phyloP scores from a whole-genome alignment of 2,329 filamentous ascomycete species.

The Xylariaceae sp. region DNA sequence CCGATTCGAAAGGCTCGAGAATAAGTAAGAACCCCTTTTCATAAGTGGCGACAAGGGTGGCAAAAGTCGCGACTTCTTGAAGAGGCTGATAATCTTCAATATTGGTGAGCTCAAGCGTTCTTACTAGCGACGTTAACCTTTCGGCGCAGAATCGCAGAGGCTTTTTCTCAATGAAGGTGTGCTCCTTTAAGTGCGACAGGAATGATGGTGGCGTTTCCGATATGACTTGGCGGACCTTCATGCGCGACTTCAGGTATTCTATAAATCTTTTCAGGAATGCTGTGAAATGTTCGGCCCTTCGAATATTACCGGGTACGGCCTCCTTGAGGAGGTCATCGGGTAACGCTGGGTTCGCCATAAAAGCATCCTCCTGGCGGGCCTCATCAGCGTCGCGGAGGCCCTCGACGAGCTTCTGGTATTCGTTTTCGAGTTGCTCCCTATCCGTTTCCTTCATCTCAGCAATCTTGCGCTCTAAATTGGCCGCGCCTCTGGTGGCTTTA shows the following conservation, averaged over 20 bases:
- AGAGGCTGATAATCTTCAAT: constrained; percentile 97
- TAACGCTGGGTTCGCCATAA: constrained; percentile 94
- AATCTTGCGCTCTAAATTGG: constrained; percentile 87
- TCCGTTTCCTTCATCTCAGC: constrained; percentile 94
- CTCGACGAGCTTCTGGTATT: constrained; percentile 93
- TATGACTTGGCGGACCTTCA: constrained; percentile 97
- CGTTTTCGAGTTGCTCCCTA: constrained; percentile 86
- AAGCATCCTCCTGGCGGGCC: constrained; percentile 85
- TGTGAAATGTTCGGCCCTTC: constrained; percentile 92
- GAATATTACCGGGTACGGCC: constrained; percentile 93
- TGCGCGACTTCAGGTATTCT: constrained; percentile 94
- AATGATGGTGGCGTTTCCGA: constrained; percentile 96
- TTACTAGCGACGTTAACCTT: constrained; percentile 85
- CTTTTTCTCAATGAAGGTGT: constrained; percentile 97
- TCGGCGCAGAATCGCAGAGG: constrained; percentile 93
- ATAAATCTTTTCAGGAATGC: constrained; percentile 94
- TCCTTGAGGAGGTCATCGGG: constrained; percentile 93
- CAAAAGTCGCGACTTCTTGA: constrained; percentile 96
- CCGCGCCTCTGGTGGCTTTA: constrained; percentile 84
- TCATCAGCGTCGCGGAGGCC: constrained; percentile 85
- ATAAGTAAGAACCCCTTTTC: constrained; percentile 95
- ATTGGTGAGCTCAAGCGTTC: constrained; percentile 91
- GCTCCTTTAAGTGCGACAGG: constrained; percentile 83
- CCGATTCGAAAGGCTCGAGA: constrained; percentile 94
- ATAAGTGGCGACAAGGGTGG: constrained; percentile 91